Evolutionary conservation across 257 asterid genomes (phyloP).

Genomic region (Paulownia fortunei): DNA sequence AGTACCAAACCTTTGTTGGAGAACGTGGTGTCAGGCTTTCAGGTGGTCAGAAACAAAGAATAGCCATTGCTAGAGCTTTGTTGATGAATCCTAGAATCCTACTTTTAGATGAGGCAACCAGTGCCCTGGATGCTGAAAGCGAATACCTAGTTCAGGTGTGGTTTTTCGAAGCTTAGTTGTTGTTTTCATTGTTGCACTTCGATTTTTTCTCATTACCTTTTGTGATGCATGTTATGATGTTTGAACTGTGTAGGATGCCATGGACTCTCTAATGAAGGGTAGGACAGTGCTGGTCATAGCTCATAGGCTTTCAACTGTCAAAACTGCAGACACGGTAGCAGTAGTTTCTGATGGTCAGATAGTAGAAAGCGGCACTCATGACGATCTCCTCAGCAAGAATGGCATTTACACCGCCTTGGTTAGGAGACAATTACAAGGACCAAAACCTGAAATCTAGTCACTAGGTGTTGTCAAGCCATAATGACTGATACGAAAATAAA

Average conservation of each 20-base stretch:
- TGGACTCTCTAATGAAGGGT: too few species aligned
- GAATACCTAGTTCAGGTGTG: conserved; percentile 81
- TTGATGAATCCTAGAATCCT: conserved; percentile 80
- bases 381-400: conserved; percentile 61
- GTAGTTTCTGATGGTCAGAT: conserved; percentile 83
- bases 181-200: not conserved
- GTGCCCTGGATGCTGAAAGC: conserved; percentile 90
- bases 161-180: not conserved
- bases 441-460: conserved; percentile 49
- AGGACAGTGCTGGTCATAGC: too few species aligned
- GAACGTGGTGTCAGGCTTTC: too few species aligned
- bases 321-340: conserved; percentile 84
- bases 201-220: not conserved
- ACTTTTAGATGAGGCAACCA: conserved; percentile 84
- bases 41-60: conserved; percentile 95
- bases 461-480: not conserved
- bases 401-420: too few species aligned
- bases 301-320: conserved; percentile 87
- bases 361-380: conserved; percentile 80
- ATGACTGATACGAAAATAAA: not conserved
- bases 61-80: too few species aligned
- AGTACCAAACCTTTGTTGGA: too few species aligned
- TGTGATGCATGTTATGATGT: not conserved
- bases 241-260: too few species aligned
- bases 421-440: conserved; percentile 78